Evolutionary conservation across 2,329 filamentous ascomycete species (phyloP).

Genomic region (Colletotrichum phormii): DNA sequence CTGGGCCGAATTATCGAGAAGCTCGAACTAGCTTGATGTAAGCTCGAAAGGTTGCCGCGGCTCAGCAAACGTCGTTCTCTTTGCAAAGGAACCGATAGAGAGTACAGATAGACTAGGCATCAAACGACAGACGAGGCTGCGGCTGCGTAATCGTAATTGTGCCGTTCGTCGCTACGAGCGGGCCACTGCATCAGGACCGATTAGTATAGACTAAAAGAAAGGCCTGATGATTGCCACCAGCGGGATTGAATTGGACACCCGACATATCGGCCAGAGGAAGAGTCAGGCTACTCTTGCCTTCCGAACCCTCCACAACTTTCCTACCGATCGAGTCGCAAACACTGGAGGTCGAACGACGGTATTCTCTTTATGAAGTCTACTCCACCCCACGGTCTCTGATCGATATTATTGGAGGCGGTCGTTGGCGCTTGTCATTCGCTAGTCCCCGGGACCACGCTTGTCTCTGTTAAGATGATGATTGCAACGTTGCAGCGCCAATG

Average conservation of each 20-base stretch:
- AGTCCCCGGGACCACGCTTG: constrained; percentile 4
- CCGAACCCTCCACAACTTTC: not conserved
- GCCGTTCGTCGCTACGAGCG: not conserved
- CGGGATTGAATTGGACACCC: not conserved
- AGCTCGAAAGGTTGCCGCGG: not conserved
- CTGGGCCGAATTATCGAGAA: not conserved
- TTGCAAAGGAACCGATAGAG: not conserved
- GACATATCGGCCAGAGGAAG: not conserved
- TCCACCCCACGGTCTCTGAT: not conserved
- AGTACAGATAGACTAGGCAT: not conserved
- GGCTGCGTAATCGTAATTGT: not conserved
- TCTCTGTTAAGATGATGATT: constrained; percentile 23
- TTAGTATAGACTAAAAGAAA: not conserved
- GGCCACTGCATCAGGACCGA: not conserved
- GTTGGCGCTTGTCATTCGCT: constrained; percentile 20
- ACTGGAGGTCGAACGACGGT: not conserved
- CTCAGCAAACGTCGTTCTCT: not conserved
- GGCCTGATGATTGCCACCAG: not conserved
- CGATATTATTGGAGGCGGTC: constrained; percentile 9
- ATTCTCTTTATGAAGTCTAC: constrained; percentile 17
- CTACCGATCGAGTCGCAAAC: not conserved
- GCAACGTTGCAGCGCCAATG: constrained; percentile 36
- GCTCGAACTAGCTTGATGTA: not conserved
- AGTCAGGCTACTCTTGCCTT: not conserved
- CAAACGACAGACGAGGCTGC: not conserved